Base-by-base conservation (phyloP, 2,329 filamentous ascomycete genomes). In the Trichoderma sp. region DNA sequence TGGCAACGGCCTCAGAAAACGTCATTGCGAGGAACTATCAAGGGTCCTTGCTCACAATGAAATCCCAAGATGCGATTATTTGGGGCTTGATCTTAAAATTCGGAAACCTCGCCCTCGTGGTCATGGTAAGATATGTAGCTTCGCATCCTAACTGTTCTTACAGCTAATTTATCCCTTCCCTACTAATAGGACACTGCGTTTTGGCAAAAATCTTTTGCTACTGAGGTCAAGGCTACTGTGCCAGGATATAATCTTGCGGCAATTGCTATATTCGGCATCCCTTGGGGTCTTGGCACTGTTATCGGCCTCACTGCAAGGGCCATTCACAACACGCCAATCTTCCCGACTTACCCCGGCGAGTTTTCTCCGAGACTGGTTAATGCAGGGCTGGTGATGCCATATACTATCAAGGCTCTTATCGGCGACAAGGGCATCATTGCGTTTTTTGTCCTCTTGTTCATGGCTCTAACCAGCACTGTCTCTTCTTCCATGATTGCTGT, bases 401-500 rank as follows among this genome's bases (percentile, higher is more conserved):
- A 67, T 5, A 67, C 64, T 5, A 58, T 67, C 54, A 67, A 67
- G 37, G 64, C 64, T 32, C 54, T 67, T 13, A 67, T 67, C 8
- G 64, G 64, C 3, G 64, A 67, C 7, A 67, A 67, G 45, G 64
- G 64, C 25, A 67, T 67, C 2, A 34, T 67, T 19, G 64, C 64
- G 4, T 67, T 67, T 37, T 67, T 67, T n/a, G 64, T 67, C 25
- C 64, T 67, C 29, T 27, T 67, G 34, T 67, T 67, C 54, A 67
- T 67, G 64, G 64, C 64, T 32, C 19, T 67, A 22, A 67, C 64
- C 3, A 67, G 64, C 22, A 67, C 64, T 15, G 54, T 67, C 22
- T 67, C 64, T 39, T 67, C 64, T 17, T 67, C 64, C 17, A 67
- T 67, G 64, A 67, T 67, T 59, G 64, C 64, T 13, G 64, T 67